Base-by-base conservation (phyloP, 805 yeast genomes). In the Peterozyma toletana region DNA sequence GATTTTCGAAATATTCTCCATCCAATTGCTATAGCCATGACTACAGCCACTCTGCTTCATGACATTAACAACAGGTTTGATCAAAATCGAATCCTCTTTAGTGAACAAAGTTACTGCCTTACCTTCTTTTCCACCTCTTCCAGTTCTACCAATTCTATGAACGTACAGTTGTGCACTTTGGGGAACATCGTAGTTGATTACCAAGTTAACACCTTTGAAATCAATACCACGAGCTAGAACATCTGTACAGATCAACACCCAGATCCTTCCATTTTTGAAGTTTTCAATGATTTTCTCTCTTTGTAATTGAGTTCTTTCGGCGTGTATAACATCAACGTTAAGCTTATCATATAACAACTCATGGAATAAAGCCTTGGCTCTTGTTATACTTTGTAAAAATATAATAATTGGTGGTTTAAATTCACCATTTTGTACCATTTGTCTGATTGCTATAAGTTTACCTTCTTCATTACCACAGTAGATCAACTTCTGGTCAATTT, bases 111-210 rank as follows among this genome's bases (percentile, higher is more conserved):
- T 93, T 15, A 93, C 78, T 0, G 98, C 97, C 53, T 74, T 75
- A 45, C 99, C 99, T 9, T 66, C 56, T 48, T 84, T 78, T 1
- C 96, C 96, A 43, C 88, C 96, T 73, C 99, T 83, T 53, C 99
- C 99, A 2, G 99, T 91, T 72, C 99, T 84, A 63, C 99, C 99
- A 55, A 93, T 87, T 67, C 99, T 79, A 63, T 93, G 99, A 38
- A 93, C 96, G 60, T 93, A 93, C 0, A 96, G 83, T 62, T 91
- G 97, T 1, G 97, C 88, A 37, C 84, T 78, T 54, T 80, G 86
- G 14, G 99, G 99, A 11, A 93, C 96, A 64, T 93, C 99, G 62
- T 93, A 93, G 64, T 93, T 93, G 52, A 93, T 86, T 35, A 93
- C 97, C 47, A 95, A 61, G 57, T 90, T 93, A 40, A 93, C 91